Percentiles rank a stretch among this genome's conserved stretches.
These are phyloP conservation scores for Neonothopanus nambi DNA, from an alignment of 1,284 basidiomycete species.

Conservation along the genomic window DNA sequence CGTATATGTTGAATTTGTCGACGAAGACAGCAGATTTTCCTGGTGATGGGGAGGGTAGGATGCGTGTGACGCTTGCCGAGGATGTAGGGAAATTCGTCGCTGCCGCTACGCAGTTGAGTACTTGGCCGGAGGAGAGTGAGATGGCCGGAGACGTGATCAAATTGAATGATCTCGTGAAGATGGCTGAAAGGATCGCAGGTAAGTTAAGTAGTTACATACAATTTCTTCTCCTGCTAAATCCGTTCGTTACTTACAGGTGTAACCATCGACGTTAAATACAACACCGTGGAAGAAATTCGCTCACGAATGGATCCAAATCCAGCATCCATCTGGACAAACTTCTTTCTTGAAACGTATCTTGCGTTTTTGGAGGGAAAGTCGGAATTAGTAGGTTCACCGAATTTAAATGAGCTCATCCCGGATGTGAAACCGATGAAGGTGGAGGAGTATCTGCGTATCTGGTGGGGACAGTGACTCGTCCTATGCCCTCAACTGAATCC, in stretches of 20 bases:
- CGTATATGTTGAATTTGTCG: constrained; percentile 8
- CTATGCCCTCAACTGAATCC: too few relatives aligned
- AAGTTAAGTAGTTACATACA: too few relatives aligned
- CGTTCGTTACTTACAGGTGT: not conserved
- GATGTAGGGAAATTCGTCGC: constrained; percentile 13
- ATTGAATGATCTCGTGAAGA: constrained; percentile 1
- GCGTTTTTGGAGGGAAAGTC: not conserved
- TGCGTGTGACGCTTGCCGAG: constrained; percentile 2
- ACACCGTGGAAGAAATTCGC: not conserved
- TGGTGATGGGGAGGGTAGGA: constrained; percentile 8
- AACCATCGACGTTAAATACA: constrained; percentile 8
- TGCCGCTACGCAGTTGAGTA: constrained; percentile 11
- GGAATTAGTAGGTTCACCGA: not conserved
- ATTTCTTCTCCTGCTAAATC: too few relatives aligned
- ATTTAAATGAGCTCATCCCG: not conserved
- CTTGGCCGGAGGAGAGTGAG: constrained; percentile 8
- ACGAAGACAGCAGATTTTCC: constrained; percentile 8
- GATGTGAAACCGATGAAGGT: constrained; percentile 1
- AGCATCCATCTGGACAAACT: not conserved
- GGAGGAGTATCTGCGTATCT: constrained; percentile 7
- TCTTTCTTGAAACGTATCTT: not conserved
- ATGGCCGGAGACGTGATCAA: constrained; percentile 7
- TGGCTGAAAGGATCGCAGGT: constrained; percentile 2
- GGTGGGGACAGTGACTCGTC: constrained; percentile 2
- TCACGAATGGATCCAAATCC: constrained; percentile 2